Evolutionary conservation across 192 early-diverging fungal species (phyloP), one percentile per base, ranked within the genome.

Genomic region (Chytriomyces sp.): DNA sequence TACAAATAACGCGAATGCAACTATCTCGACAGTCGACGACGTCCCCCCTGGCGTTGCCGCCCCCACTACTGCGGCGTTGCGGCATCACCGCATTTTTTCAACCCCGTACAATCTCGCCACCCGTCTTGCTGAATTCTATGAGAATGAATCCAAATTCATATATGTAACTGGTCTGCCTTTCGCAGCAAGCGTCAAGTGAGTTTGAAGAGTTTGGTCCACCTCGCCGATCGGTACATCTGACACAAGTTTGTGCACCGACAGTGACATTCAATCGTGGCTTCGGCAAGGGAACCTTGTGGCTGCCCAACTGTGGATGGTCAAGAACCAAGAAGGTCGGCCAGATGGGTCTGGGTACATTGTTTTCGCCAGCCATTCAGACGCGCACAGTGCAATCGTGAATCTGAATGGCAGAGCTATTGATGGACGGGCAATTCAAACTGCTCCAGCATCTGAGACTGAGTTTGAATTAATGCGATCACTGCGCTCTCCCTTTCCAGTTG

Each of bases 311-410:
- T 90, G 84, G 85, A 90, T 93, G 90, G 75, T 90, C 44, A 81
- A 87, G 53, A 81, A 85, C 45, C 69, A 83, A 9, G 86, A 93
- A 50, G 79, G 83, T 13, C 84, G 89, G 63, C 86, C 92, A 7
- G 90, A 89, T 67, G 90, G 90, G 6, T 79, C 86, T 46, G 92
- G 91, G 35, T 91, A 91, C 70, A 84, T 80, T 45, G 80, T 91
- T 0, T 91, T 93, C 64, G 84, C 79, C n/a, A 79, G 80, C 45
- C 92, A 93, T 75, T 78, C 82, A 13, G 92, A 93, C 76, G 91
- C 92, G 45, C 26, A 83, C 88, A 69, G 69, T 82, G 28, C 87
- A 84, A 6, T 82, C 92, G 57, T 73, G 13, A 80, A 84, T 26
- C 74, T 93, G 77, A 91, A 91, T 68, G 91, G 92, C 3, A 80